phyloP scores from a whole-genome alignment of 2,329 filamentous ascomycete genomes.

The Chrysoporthe puriensis region DNA sequence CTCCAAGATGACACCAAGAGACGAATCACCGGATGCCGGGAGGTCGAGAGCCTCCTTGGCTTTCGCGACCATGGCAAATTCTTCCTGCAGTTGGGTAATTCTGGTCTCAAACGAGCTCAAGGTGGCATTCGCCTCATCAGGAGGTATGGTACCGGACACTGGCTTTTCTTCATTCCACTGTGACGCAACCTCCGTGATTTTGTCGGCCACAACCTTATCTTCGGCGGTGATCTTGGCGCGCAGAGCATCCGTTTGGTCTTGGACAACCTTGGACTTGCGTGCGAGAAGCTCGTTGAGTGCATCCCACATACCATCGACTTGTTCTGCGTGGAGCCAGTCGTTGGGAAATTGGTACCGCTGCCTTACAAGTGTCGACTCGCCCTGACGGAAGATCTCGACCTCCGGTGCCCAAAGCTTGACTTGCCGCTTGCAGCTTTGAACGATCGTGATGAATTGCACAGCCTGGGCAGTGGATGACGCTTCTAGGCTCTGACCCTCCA shows the following conservation, averaged over 20 bases:
- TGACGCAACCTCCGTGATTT: slow-evolving; percentile 79
- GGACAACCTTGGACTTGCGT: slow-evolving; percentile 91
- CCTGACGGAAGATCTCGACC: slow-evolving; percentile 93
- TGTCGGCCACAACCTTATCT: slow-evolving; percentile 86
- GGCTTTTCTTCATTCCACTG: slow-evolving; percentile 98
- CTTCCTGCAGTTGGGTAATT: slow-evolving; percentile 82
- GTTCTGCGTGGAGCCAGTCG: slow-evolving; percentile 95
- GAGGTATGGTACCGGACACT: slow-evolving; percentile 90
- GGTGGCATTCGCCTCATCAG: slow-evolving; percentile 83
- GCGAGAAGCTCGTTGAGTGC: slow-evolving; percentile 88
- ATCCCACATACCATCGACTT: slow-evolving; percentile 95
- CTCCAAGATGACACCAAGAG: slow-evolving; percentile 84
- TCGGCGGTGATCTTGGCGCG: slow-evolving; percentile 94
- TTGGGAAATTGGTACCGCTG: slow-evolving; percentile 92
- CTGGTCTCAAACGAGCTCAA: slow-evolving; percentile 81
- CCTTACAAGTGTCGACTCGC: slow-evolving; percentile 86
- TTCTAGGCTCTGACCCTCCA: slow-evolving; percentile 91
- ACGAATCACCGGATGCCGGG: slow-evolving; percentile 76
- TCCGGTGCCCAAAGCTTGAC: slow-evolving; percentile 94
- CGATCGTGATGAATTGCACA: slow-evolving; percentile 97
- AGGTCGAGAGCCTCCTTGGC: slow-evolving; percentile 97
- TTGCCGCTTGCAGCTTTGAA: slow-evolving; percentile 93
- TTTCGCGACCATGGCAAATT: slow-evolving; percentile 91
- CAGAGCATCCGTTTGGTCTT: slow-evolving; percentile 93
- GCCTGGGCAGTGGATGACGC: slow-evolving; percentile 95